phyloP scores from a whole-genome alignment of 805 yeast genomes.

The Yamadazyma phyllophila region DNA sequence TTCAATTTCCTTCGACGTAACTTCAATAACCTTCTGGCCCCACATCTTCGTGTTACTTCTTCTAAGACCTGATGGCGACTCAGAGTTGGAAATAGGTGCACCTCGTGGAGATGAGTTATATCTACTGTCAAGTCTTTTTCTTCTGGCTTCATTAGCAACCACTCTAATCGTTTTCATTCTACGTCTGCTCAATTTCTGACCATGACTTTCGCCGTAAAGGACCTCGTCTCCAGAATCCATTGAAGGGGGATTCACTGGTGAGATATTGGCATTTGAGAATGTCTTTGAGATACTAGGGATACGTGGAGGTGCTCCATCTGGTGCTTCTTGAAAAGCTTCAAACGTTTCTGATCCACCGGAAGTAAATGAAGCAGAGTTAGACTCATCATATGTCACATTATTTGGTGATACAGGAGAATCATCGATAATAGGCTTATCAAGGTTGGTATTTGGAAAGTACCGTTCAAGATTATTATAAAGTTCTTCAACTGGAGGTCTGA shows the following conservation, averaged over 20 bases:
- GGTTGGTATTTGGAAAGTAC: constrained; percentile 88
- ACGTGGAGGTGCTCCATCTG: constrained; percentile 10
- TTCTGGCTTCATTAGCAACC: constrained; percentile 84
- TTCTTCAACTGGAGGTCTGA: constrained; percentile 94
- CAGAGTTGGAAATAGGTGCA: neutral
- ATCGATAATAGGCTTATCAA: constrained; percentile 85
- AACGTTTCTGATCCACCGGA: constrained; percentile 3
- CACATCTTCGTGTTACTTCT: constrained; percentile 90
- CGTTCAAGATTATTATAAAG: constrained; percentile 87
- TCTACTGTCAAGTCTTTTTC: constrained; percentile 31
- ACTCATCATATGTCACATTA: neutral
- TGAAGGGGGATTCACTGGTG: constrained; percentile 26
- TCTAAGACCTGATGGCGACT: constrained; percentile 38
- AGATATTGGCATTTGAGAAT: constrained; percentile 42
- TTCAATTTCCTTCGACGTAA: constrained; percentile 66
- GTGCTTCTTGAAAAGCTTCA: neutral
- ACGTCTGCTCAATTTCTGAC: constrained; percentile 43
- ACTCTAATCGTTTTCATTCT: constrained; percentile 90
- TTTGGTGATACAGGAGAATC: constrained; percentile 61
- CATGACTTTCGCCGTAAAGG: constrained; percentile 32
- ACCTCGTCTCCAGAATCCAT: constrained; percentile 32
- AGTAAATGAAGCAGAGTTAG: neutral
- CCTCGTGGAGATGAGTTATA: neutral
- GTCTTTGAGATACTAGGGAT: constrained; percentile 40
- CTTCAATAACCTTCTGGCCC: constrained; percentile 93